phyloP scores from a whole-genome alignment of 1,284 basidiomycete genomes.

The Ganoderma meredithae region DNA sequence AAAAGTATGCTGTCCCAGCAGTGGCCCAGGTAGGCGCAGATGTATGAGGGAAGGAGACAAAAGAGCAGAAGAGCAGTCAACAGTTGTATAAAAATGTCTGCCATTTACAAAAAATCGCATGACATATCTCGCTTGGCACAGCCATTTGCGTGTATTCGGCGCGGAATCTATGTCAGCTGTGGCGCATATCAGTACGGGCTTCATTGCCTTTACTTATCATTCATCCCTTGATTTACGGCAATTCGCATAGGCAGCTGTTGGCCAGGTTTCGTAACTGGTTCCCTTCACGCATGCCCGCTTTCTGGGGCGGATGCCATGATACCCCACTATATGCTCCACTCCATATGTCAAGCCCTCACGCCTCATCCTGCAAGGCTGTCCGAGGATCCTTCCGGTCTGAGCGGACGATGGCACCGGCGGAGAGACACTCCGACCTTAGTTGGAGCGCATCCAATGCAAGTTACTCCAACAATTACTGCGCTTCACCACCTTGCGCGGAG shows the following conservation, averaged over 20 bases:
- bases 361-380: not conserved
- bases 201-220: not conserved
- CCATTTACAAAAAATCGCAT: not conserved
- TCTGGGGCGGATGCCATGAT: too few species aligned
- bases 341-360: not conserved
- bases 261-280: too few species aligned
- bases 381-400: not conserved
- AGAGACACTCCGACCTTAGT: not conserved
- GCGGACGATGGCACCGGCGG: not conserved
- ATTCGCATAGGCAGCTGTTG: not conserved
- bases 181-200: not conserved
- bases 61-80: not conserved
- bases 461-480: not conserved
- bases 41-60: conserved; percentile 12
- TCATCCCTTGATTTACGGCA: not conserved
- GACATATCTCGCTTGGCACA: not conserved
- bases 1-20: conserved; percentile 37
- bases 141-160: not conserved
- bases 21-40: conserved; percentile 27
- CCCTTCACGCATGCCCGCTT: not conserved
- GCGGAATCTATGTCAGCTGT: not conserved
- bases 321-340: too few species aligned
- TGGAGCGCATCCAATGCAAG: not conserved
- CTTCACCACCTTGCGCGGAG: not conserved
- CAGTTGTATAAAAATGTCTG: not conserved